phyloP scores from a whole-genome alignment of 805 yeast species.

The Hanseniaspora guilliermondii region DNA sequence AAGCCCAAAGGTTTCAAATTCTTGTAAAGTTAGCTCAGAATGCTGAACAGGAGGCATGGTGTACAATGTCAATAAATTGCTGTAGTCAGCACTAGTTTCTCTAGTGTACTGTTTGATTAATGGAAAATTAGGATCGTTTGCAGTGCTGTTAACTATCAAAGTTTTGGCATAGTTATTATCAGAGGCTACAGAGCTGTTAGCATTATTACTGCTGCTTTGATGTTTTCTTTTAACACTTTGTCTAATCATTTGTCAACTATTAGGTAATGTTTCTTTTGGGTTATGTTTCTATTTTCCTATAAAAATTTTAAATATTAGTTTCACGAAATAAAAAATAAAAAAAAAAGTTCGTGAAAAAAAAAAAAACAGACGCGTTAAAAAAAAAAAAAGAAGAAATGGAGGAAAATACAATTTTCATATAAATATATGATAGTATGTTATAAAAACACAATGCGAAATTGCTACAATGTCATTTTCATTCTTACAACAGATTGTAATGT shows the following conservation, averaged over 20 bases:
- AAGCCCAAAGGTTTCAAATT: conserved; percentile 92
- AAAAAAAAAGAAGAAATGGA: no score
- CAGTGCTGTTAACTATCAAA: not conserved
- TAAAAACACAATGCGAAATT: no score
- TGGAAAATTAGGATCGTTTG: conserved; percentile 9
- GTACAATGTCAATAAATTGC: conserved; percentile 48
- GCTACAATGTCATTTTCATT: no score
- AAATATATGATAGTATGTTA: no score
- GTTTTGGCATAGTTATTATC: conserved; percentile 6
- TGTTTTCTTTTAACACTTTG: conserved; percentile 14
- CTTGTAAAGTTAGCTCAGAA: conserved; percentile 78
- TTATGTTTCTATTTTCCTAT: not conserved
- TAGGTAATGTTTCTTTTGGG: not conserved
- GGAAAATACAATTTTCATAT: no score
- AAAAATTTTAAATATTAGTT: no score
- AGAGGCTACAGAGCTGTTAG: not conserved
- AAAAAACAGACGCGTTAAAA: no score
- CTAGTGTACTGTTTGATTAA: conserved; percentile 25
- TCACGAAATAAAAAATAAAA: not conserved
- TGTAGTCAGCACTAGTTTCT: conserved; percentile 35
- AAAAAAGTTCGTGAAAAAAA: not conserved
- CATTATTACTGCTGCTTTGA: not conserved
- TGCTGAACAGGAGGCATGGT: conserved; percentile 48
- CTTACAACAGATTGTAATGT: no score
- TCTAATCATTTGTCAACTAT: conserved; percentile 4